phyloP scores from a whole-genome alignment of 164 flowering plant genomes.

The Platanus orientalis region DNA sequence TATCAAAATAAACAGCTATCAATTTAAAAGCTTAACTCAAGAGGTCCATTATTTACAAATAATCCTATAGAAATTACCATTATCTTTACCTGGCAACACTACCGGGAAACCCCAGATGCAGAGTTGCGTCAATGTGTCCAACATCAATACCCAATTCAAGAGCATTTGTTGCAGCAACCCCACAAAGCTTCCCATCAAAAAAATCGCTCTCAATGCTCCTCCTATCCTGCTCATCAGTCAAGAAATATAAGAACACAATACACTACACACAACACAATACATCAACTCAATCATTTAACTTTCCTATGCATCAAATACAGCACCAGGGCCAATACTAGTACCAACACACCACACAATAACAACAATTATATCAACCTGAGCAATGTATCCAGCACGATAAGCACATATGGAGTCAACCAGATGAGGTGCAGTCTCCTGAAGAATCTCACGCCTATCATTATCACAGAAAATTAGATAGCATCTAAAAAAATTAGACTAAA shows the following conservation, averaged over 20 bases:
- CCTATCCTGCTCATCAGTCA: conserved; percentile 56
- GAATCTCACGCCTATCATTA: conserved; percentile 73
- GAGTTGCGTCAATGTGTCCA: conserved; percentile 90
- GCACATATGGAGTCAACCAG: conserved; percentile 59
- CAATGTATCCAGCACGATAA: conserved; percentile 85
- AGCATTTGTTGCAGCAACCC: conserved; percentile 97
- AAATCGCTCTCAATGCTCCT: conserved; percentile 83
- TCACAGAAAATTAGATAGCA: not conserved
- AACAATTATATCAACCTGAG: conserved; percentile 52
- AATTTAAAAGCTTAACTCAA: not conserved
- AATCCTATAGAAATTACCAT: not conserved
- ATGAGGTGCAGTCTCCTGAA: conserved; percentile 68
- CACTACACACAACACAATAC: not conserved
- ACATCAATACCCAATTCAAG: conserved; percentile 97
- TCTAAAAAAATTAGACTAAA: not conserved
- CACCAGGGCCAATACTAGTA: not conserved
- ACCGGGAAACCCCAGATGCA: conserved; percentile 98
- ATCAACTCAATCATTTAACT: not conserved
- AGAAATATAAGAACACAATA: not conserved
- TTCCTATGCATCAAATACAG: not conserved
- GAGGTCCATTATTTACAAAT: not conserved
- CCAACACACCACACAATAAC: not conserved
- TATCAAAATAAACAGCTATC: conserved; percentile 7
- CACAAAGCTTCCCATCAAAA: conserved; percentile 79
- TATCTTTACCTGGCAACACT: conserved; percentile 74